phyloP scores from a whole-genome alignment of 129 eudicot genomes.

The Logfia minima region DNA sequence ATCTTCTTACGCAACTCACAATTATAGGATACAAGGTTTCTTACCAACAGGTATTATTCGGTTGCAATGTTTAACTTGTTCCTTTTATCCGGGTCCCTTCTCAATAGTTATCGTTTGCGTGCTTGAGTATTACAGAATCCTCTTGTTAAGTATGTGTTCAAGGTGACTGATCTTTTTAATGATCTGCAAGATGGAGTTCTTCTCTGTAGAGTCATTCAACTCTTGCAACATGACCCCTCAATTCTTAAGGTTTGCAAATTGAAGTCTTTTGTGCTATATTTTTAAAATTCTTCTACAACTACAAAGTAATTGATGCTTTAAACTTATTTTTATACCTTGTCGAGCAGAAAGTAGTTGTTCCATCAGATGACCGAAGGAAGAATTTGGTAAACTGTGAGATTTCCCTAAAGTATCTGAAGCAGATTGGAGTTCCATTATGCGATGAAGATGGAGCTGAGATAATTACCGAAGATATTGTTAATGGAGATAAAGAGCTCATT shows the following conservation, averaged over 20 bases:
- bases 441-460: conserved; percentile 80
- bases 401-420: conserved; percentile 63
- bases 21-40: conserved; percentile 86
- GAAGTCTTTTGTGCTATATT: not conserved
- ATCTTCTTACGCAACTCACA: conserved; percentile 75
- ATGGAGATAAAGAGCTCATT: conserved; percentile 86
- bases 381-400: conserved; percentile 63
- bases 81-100: not conserved
- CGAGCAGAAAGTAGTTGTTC: conserved; percentile 74
- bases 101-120: not conserved
- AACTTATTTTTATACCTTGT: conserved; percentile 11
- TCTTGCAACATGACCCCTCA: conserved; percentile 71
- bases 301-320: not conserved
- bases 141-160: conserved; percentile 67
- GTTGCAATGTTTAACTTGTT: not conserved
- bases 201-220: conserved; percentile 85
- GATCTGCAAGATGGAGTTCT: conserved; percentile 90
- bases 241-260: conserved; percentile 62
- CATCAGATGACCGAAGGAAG: conserved; percentile 82
- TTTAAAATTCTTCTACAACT: not conserved
- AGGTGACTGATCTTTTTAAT: conserved; percentile 63
- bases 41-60: conserved; percentile 65
- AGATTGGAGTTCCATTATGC: conserved; percentile 62
- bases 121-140: conserved; percentile 55
- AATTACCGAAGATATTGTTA: conserved; percentile 66